Evolutionary conservation across 495 filamentous ascomycete genomes (phyloP).

Genomic region (Thermothielavioides terrestris): DNA sequence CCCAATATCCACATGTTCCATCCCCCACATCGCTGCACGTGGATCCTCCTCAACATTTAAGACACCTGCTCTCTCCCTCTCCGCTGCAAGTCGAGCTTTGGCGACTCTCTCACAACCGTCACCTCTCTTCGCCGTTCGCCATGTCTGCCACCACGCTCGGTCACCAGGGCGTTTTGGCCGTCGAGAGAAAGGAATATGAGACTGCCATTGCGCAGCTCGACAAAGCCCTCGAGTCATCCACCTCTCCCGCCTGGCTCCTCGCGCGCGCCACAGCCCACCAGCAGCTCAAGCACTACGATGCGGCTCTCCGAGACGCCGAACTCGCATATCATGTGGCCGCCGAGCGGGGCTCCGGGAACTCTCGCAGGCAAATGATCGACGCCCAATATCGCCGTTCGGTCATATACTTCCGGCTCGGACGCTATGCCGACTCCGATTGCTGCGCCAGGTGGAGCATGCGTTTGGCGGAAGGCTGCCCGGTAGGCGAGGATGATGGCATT

Average conservation of each 20-base stretch:
- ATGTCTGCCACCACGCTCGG: constrained; percentile 28
- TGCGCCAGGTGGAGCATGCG: constrained; percentile 60
- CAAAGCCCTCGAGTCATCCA: constrained; percentile 59
- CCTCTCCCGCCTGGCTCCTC: constrained; percentile 73
- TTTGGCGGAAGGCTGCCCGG: constrained; percentile 39
- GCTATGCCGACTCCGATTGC: constrained; percentile 67
- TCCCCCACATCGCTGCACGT: too few relatives aligned
- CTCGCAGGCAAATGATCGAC: constrained; percentile 67
- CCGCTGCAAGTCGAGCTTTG: too few relatives aligned
- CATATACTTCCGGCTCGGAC: constrained; percentile 58
- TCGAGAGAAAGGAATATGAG: constrained; percentile 52
- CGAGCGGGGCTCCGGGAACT: constrained; percentile 51
- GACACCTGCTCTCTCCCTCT: too few relatives aligned
- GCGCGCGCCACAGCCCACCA: constrained; percentile 79
- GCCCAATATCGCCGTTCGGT: constrained; percentile 77
- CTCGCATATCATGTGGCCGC: constrained; percentile 59
- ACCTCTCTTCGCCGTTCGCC: too few relatives aligned
- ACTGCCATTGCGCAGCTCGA: constrained; percentile 66
- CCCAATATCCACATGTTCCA: too few relatives aligned
- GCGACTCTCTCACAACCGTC: not conserved
- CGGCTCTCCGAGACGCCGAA: constrained; percentile 75
- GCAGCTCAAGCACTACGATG: constrained; percentile 41
- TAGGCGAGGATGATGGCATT: constrained; percentile 33
- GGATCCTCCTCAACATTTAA: too few relatives aligned
- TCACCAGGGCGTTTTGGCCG: constrained; percentile 45